Percentiles rank a stretch among this genome's conserved stretches.
Evolutionary conservation across 352 stramenopile genomes (phyloP).

Genomic region (Globisporangium rhizosaccharum): DNA sequence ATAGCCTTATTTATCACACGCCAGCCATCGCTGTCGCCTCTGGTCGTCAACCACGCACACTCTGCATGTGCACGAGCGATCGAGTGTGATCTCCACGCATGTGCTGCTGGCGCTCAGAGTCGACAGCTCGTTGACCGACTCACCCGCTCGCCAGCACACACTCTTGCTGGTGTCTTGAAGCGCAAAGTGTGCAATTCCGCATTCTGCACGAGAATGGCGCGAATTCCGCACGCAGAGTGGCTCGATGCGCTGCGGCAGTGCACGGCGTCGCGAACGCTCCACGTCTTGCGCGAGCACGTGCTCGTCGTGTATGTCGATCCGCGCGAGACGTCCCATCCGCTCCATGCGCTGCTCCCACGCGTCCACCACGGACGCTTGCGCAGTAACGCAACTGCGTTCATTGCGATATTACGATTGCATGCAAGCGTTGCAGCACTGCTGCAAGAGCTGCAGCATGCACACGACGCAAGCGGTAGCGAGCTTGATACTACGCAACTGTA

Average conservation of each 20-base stretch:
- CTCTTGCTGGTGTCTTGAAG: neutral
- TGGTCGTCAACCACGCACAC: neutral
- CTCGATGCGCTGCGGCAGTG: constrained; percentile 2
- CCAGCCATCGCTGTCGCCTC: neutral
- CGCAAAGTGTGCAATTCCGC: neutral
- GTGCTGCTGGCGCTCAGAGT: too few relatives aligned
- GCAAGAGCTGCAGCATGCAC: neutral
- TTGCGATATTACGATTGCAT: constrained; percentile 11
- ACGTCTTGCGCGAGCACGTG: constrained; percentile 4
- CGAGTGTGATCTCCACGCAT: too few relatives aligned
- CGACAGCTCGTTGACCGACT: too few relatives aligned
- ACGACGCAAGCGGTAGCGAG: neutral
- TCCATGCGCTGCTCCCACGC: constrained; percentile 11
- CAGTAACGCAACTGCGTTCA: neutral
- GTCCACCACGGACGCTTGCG: neutral
- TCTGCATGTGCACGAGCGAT: neutral
- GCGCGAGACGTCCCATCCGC: constrained; percentile 10
- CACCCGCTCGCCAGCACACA: too few relatives aligned
- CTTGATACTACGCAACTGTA: neutral
- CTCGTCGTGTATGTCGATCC: constrained; percentile 14
- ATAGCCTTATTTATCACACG: neutral
- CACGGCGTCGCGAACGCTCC: neutral
- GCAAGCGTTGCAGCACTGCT: constrained; percentile 2
- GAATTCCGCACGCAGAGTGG: constrained; percentile 5
- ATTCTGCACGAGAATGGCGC: neutral